Evolutionary conservation across 805 yeast species (phyloP).

Genomic region (Cyberlindnera amylophila): DNA sequence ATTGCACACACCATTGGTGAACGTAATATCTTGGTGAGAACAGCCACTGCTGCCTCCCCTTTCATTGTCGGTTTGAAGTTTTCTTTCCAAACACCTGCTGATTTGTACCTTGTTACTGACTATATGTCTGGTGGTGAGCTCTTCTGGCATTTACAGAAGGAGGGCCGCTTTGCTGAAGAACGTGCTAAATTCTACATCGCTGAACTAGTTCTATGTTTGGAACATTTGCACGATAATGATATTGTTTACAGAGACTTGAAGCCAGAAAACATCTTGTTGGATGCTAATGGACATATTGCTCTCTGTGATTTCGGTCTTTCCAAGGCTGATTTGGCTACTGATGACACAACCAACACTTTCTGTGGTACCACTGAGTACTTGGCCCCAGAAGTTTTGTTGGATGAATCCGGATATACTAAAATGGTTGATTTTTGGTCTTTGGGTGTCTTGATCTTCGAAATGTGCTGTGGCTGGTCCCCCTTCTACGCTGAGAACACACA

Average conservation of each 20-base stretch:
- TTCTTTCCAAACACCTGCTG: constrained; percentile 92
- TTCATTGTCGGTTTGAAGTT: constrained; percentile 95
- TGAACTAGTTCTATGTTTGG: constrained; percentile 87
- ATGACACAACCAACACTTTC: constrained; percentile 89
- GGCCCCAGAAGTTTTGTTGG: constrained; percentile 94
- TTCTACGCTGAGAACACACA: constrained; percentile 97
- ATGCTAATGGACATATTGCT: constrained; percentile 96
- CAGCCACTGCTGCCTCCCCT: constrained; percentile 84
- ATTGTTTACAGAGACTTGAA: constrained; percentile 95
- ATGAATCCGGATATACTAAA: constrained; percentile 94
- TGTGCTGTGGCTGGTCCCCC: constrained; percentile 99
- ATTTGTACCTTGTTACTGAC: constrained; percentile 90
- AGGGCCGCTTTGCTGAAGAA: constrained; percentile 89
- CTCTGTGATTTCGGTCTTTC: constrained; percentile 96
- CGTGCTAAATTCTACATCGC: constrained; percentile 97
- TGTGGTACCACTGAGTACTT: constrained; percentile 98
- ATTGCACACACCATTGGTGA: constrained; percentile 98
- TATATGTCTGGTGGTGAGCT: constrained; percentile 98
- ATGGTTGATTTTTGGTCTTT: constrained; percentile 99
- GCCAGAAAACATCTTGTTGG: constrained; percentile 92
- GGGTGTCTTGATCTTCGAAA: constrained; percentile 94
- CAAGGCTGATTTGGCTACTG: constrained; percentile 82
- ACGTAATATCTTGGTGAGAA: constrained; percentile 88
- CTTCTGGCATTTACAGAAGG: constrained; percentile 95
- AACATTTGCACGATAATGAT: constrained; percentile 91